These are phyloP conservation scores for Neofusicoccum kwambonambiense DNA, from an alignment of 2,329 filamentous ascomycete genomes.

Conservation along the genomic window DNA sequence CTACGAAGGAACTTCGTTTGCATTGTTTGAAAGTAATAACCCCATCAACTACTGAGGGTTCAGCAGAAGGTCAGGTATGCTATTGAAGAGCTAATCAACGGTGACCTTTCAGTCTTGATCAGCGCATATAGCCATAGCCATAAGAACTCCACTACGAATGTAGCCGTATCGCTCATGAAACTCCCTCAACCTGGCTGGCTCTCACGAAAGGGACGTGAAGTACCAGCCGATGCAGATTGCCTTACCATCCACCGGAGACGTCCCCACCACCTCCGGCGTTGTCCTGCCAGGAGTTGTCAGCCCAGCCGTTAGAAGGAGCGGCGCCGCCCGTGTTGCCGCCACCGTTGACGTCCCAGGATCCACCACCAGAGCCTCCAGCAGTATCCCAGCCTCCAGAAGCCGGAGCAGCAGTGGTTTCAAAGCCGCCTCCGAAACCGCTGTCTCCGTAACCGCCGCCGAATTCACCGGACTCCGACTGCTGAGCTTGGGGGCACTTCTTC, in stretches of 20 bases:
- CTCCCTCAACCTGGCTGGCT: background rate
- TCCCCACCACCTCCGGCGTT: background rate
- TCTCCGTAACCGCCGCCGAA: background rate
- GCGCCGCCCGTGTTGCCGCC: background rate
- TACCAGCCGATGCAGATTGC: background rate
- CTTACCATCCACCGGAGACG: background rate
- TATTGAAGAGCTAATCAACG: background rate
- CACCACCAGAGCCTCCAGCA: background rate
- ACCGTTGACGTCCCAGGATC: background rate
- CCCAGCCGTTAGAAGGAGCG: background rate
- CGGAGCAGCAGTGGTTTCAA: background rate
- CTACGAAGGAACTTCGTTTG: background rate
- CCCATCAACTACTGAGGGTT: too few relatives aligned
- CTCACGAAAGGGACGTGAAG: background rate
- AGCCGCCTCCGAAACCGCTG: background rate
- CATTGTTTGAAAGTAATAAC: too few relatives aligned
- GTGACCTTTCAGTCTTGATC: background rate
- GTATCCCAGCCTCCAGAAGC: background rate
- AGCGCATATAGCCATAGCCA: background rate
- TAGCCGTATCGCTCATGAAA: too few relatives aligned
- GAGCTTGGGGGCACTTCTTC: constrained; percentile 13
- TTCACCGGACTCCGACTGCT: background rate
- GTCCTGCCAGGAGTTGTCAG: background rate
- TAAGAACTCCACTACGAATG: background rate
- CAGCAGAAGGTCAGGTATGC: background rate